Evolutionary conservation across 208 protist genomes (phyloP).

Genomic region (Leishmania mexicana): DNA sequence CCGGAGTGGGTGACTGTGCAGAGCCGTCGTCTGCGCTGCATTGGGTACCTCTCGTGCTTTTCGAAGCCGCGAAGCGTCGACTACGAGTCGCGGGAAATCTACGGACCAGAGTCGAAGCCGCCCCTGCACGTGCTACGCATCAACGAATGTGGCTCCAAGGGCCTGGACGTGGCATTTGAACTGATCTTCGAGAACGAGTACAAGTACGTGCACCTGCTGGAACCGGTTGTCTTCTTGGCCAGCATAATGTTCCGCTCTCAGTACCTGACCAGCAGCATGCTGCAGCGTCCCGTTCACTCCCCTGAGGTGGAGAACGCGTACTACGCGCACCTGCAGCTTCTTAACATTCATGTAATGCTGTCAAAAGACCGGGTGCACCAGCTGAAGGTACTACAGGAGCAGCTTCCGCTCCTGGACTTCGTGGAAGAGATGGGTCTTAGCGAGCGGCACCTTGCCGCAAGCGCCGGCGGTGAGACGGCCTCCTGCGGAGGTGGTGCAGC

Average conservation of each 20-base stretch:
- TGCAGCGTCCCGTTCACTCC: constrained; percentile 52
- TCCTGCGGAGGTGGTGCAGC: neutral
- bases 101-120: constrained; percentile 7
- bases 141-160: constrained; percentile 24
- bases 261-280: constrained; percentile 79
- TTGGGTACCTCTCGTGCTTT: constrained; percentile 66
- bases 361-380: constrained; percentile 51
- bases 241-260: constrained; percentile 84
- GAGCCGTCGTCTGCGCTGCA: constrained; percentile 58
- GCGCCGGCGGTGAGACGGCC: constrained; percentile 14
- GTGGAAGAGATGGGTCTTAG: constrained; percentile 61
- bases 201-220: constrained; percentile 55
- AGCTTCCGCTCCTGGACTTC: constrained; percentile 70
- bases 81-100: neutral
- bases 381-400: constrained; percentile 70
- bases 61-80: constrained; percentile 16
- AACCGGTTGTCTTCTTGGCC: constrained; percentile 76
- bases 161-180: constrained; percentile 65
- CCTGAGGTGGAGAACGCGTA: constrained; percentile 69
- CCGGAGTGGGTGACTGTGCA: constrained; percentile 54
- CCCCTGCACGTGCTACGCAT: constrained; percentile 20
- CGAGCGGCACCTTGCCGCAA: constrained; percentile 15
- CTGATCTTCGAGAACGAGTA: constrained; percentile 67
- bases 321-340: constrained; percentile 73
- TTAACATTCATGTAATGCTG: constrained; percentile 63